A percentile compares a stretch with the other conserved stretches of the same genome.
These are phyloP conservation scores for Kodamaea anthophila DNA, from an alignment of 1,139 yeast genomes.

Conservation along the genomic window DNA sequence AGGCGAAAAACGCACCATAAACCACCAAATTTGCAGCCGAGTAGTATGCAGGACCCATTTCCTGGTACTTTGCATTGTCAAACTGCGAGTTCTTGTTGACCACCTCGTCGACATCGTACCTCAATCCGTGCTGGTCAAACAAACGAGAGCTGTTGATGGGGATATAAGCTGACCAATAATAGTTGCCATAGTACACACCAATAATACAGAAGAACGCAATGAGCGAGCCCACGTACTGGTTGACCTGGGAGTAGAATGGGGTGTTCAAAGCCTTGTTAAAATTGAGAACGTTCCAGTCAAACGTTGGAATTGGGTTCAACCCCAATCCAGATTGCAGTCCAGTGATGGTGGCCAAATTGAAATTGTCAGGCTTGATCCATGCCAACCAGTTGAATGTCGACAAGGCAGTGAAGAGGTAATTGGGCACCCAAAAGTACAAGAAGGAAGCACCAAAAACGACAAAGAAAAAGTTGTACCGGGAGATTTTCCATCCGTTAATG, in stretches of 20 bases:
- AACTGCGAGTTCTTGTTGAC: conserved; percentile 10
- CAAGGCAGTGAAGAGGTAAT: conserved; percentile 14
- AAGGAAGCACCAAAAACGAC: conserved; percentile 10
- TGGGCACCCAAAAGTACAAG: conserved; percentile 16
- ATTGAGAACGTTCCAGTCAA: conserved; percentile 15
- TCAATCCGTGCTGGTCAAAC: conserved; percentile 12
- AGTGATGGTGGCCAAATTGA: conserved; percentile 13
- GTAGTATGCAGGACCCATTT: conserved; percentile 37
- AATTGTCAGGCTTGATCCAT: conserved; percentile 16
- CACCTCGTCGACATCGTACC: conserved; percentile 10
- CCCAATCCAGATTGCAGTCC: conserved; percentile 14
- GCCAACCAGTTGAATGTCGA: conserved; percentile 17
- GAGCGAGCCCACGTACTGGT: conserved; percentile 12
- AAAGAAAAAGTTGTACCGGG: conserved; percentile 13
- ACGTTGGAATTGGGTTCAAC: conserved; percentile 14
- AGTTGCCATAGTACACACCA: conserved; percentile 14
- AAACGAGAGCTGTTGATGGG: conserved; percentile 12
- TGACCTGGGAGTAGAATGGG: conserved; percentile 12
- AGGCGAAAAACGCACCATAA: conserved; percentile 24
- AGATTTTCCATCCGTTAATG: conserved; percentile 17
- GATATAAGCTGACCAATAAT: conserved; percentile 13
- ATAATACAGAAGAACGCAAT: conserved; percentile 11
- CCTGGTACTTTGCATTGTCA: conserved; percentile 12
- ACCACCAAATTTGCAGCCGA: conserved; percentile 23
- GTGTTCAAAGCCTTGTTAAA: conserved; percentile 7